A percentile compares a stretch with the other conserved stretches of the same genome.
phyloP scores from a whole-genome alignment of 2,329 filamentous ascomycete species.

The Endothia cerciana region DNA sequence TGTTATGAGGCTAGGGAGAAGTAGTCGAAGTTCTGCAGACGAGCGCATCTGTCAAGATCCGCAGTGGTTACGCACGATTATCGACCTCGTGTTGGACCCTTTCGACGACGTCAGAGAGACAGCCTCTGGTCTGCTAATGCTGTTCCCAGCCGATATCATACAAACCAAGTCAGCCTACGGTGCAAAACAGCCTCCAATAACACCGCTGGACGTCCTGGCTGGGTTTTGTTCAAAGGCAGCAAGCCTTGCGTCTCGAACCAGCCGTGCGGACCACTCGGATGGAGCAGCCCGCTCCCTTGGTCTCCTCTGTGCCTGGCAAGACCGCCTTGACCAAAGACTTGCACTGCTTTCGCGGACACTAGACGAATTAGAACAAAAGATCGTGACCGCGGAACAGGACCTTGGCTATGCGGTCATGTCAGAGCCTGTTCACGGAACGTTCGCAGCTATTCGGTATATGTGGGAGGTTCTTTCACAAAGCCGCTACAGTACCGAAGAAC shows the following conservation, averaged over 20 bases:
- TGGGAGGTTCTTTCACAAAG: slow-evolving; percentile 55
- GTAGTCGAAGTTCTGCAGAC: slow-evolving; percentile 38
- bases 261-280: slow-evolving; percentile 89
- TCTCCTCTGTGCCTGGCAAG: slow-evolving; percentile 65
- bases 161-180: slow-evolving; percentile 30
- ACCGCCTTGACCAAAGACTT: slow-evolving; percentile 46
- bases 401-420: slow-evolving; percentile 69
- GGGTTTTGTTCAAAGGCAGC: slow-evolving; percentile 59
- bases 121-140: slow-evolving; percentile 54
- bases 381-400: slow-evolving; percentile 65
- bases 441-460: slow-evolving; percentile 67
- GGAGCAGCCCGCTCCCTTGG: slow-evolving; percentile 80
- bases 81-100: slow-evolving; percentile 83
- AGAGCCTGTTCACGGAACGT: slow-evolving; percentile 70
- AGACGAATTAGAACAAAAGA: slow-evolving; percentile 64
- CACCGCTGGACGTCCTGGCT: slow-evolving; percentile 42
- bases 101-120: slow-evolving; percentile 85
- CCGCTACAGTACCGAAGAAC: slow-evolving; percentile 43
- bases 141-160: slow-evolving; percentile 48
- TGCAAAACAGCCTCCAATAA: slow-evolving; percentile 23
- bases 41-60: slow-evolving; percentile 43
- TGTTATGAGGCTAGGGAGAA: slow-evolving; percentile 72
- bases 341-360: slow-evolving; percentile 62
- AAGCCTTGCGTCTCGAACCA: slow-evolving; percentile 67
- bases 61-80: slow-evolving; percentile 64